Evolutionary conservation across 768 basidiomycete genomes (phyloP), one percentile per base, ranked within the genome.

Genomic region (Tulasnella sp.): DNA sequence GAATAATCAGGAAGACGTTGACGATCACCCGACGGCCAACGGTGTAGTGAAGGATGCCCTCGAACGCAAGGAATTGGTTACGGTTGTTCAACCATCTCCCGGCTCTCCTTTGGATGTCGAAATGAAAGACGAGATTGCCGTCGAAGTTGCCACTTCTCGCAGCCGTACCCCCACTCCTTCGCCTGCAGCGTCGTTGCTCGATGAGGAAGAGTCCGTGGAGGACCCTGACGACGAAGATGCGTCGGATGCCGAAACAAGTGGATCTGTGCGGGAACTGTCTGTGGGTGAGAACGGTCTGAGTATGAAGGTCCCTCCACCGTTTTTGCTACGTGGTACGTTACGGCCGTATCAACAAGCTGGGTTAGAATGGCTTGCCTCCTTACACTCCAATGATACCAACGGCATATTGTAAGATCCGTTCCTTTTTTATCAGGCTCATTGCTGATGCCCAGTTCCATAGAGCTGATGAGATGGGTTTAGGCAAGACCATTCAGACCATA

Each of bases 401-500:
- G 73, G 72, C 36, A 71, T 71, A 34, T 61, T 71, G 36, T 59
- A 11, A 1, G 29, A 32, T 23, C 27, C 34, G 8, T 35, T 31
- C 3, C n/a, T 14, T 25, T 2, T 34, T 6, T 8, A 15, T 8
- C 17, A n/a, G 12, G 2, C 19, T 41, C 11, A 27, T 32, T 53
- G 12, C 50, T 29, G 21, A 25, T 12, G 14, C 14, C n/a, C 37
- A 5, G 9, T 27, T 35, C 40, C 8, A 3, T 21, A n/a, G 6
- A 74, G 89, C 90, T 1, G 92, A 94, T 65, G 90, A 94, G 69
- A 93, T 96, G 91, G 92, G 91, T 41, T 70, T 94, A 6, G 91
- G 91, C 89, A 71, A 71, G 62, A 71, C 70, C 7, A 68, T 70
- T 37, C 70, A 71, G 59, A 71, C 70, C 0, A 71, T 71, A 43